Percentiles rank a stretch among this genome's conserved stretches.
phyloP scores from a whole-genome alignment of 176 grass and related monocot species.

The Elaeis guineensis region DNA sequence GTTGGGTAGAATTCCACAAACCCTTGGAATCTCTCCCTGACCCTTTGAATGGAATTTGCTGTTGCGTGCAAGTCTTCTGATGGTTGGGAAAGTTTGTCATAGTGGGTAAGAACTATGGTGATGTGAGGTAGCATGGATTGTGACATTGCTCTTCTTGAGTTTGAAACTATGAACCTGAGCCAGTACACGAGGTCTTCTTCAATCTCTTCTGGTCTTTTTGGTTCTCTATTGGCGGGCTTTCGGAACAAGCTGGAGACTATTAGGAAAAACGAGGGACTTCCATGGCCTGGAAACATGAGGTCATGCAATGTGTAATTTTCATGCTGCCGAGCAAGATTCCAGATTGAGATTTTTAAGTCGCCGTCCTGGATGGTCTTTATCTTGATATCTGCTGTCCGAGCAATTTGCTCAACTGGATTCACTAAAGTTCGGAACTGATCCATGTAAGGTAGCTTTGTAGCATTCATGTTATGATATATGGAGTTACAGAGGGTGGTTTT shows the following conservation, averaged over 20 bases:
- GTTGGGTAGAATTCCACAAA: conserved; percentile 82
- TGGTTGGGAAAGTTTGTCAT: conserved; percentile 56
- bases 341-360: conserved; percentile 61
- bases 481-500: conserved; percentile 72
- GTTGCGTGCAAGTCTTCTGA: conserved; percentile 43
- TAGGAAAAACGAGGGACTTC: conserved; percentile 63
- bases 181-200: conserved; percentile 73
- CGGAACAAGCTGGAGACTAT: conserved; percentile 62
- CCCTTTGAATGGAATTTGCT: conserved; percentile 53
- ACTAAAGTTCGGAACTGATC: conserved; percentile 39
- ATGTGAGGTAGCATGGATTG: conserved; percentile 44
- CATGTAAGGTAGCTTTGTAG: conserved; percentile 33
- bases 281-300: conserved; percentile 63
- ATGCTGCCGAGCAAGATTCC: conserved; percentile 50
- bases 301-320: conserved; percentile 51
- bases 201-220: conserved; percentile 54
- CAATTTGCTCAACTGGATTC: conserved; percentile 56
- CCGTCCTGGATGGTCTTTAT: conserved; percentile 56
- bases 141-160: conserved; percentile 38
- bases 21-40: conserved; percentile 67
- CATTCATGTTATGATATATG: conserved; percentile 54
- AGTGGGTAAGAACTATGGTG: conserved; percentile 70
- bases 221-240: conserved; percentile 48
- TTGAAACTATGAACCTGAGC: conserved; percentile 77
- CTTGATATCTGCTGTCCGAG: conserved; percentile 32